Conservation (phyloP, 192 early-diverging fungal species). For the Coemansia sp. region DNA sequence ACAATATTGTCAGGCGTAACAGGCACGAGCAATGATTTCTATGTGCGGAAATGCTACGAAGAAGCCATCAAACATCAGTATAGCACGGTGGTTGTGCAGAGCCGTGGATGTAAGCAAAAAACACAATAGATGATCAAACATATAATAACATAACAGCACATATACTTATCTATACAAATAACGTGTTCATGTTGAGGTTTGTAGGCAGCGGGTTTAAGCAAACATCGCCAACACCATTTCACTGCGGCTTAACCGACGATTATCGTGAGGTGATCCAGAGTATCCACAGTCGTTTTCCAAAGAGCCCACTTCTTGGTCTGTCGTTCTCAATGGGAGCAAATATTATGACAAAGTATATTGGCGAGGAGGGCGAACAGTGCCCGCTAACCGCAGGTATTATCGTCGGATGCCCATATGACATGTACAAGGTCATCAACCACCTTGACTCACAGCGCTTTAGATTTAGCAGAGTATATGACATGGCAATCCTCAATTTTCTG, state of each 20-base stretch:
- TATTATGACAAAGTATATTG: constrained; percentile 88
- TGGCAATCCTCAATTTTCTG: constrained; percentile 58
- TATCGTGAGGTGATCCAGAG: constrained; percentile 42
- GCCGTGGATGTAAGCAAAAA: constrained; percentile 72
- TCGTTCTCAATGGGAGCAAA: constrained; percentile 94
- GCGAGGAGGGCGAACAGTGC: constrained; percentile 75
- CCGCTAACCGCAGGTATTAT: constrained; percentile 74
- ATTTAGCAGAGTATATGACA: constrained; percentile 56
- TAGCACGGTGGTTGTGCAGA: constrained; percentile 82
- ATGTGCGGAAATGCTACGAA: constrained; percentile 77
- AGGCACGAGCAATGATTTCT: constrained; percentile 88
- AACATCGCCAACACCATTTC: constrained; percentile 76
- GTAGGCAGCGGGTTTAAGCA: constrained; percentile 69
- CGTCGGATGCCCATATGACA: constrained; percentile 87
- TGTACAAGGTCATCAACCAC: constrained; percentile 58
- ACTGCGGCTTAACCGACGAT: constrained; percentile 81
- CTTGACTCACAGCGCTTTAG: constrained; percentile 61
- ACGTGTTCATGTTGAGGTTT: neutral
- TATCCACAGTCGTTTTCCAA: constrained; percentile 58
- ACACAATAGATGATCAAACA: neutral
- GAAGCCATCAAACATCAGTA: constrained; percentile 64
- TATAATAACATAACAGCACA: neutral
- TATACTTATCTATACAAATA: neutral
- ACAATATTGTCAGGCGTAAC: constrained; percentile 88
- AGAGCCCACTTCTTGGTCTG: constrained; percentile 71